Evolutionary conservation across 2,329 filamentous ascomycete species (phyloP), one percentile per base, ranked within the genome.

Genomic region (Monosporascus ibericus): DNA sequence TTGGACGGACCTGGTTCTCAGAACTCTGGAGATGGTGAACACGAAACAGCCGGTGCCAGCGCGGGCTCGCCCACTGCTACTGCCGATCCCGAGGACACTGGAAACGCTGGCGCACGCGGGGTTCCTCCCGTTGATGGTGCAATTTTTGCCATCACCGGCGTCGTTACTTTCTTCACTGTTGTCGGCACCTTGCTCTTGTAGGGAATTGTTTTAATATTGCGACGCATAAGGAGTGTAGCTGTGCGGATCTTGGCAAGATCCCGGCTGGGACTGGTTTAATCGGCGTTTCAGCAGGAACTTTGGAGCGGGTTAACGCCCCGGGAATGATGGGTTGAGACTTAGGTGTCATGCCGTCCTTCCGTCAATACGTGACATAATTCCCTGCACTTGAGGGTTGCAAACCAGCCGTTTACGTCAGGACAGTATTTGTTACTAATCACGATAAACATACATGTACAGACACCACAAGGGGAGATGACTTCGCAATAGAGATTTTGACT

Each of bases 1-100:
- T 69, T 81, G n/a, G 62, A 64, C 5, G 77, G 77, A 15, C 56
- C 63, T 18, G 78, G 78, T 20, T 81, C 78, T 24, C 77, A 80
- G 68, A 70, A 72, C 48, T 70, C 72, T 11, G 68, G 65, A 6
- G 70, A 69, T 48, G 71, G 73, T 40, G 70, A 71, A 20, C 72
- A 74, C 50, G 66, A 65, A 48, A 61, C 64, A 48, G 65, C 66
- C 25, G 47, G 52, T 1, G 63, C 66, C 15, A 65, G 65, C 34
- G 68, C 68, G 20, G 68, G 65, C 22, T 64, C 62, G 15, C 57
- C 61, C 50, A 61, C 63, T 5, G 58, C 59, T 5, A 63, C 65
- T 15, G 58, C 55, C 14, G 4, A 27, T 30, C 11, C 17, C 3
- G 54, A 61, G 49, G 68, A 67, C 52, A 11, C 40, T 17, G 70